Base-by-base conservation (phyloP, 2,329 filamentous ascomycete genomes). In the Fusarium pseudoanthophilum region DNA sequence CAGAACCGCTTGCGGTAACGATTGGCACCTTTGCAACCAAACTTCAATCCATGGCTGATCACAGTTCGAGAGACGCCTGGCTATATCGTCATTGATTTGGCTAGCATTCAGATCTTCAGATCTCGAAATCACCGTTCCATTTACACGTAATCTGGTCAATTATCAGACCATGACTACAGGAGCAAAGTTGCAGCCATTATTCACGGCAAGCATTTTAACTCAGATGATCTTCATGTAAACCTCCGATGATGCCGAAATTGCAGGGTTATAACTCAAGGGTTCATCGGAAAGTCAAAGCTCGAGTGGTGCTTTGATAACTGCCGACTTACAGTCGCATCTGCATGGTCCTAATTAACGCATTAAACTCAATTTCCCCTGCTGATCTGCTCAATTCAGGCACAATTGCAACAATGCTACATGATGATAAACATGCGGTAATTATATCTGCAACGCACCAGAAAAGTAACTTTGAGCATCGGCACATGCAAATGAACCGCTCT, bases 311-410 rank as follows among this genome's bases (percentile, higher is more conserved):
- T 42, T 26, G 40, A 53, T 21, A 53, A 40, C 36, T 60, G 45
- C 36, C 45, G 57, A 40, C 39, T 34, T 3, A 1, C 2, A 18
- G 56, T 58, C 21, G 24, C 8, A 51, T 28, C 7, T 30, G n/a
- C 46, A 32, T 60, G 18, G 28, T 40, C 26, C 4, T 30, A 48
- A 48, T 48, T 34, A 46, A 36, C 39, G 15, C 28, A 60, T 32
- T 32, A 42, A 60, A 60, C 57, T 60, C 45, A 55, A 60, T 55
- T 55, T 34, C 36, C 34, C 57, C 57, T 40, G 36, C 10, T 14
- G n/a, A 60, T 60, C 57, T 26, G 16, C 24, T n/a, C 30, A 58
- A 58, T 16, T 28, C 26, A n/a, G 36, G 34, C 4, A 36, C 2
- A 26, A 26, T 11, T 26, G 21, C 6, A 28, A 18, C 16, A 37